Evolutionary conservation across 352 stramenopile species (phyloP), one percentile per base, ranked within the genome.

Genomic region (Pythium vanterpoolii): DNA sequence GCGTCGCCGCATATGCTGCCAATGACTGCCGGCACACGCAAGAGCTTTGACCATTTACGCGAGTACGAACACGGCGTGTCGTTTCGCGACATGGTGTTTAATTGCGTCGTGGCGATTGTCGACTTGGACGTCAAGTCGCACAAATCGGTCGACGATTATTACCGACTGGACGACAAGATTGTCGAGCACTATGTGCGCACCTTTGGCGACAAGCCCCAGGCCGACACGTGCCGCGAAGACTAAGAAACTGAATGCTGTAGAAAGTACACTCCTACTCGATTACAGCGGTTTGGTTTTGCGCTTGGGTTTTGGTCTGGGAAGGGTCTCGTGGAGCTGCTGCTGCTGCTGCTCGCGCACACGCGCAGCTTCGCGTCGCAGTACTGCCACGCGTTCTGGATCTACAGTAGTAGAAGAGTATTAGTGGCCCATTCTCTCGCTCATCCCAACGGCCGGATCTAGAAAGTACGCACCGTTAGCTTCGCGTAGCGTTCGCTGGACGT

Each of bases 111-210:
- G 47, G 86, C 83, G 0, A 82, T 96, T 50, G 86, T 95, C 45
- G 85, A 96, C 53, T 57, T 96, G 48, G 86, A 96, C 55, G 74
- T 90, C 61, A 96, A 95, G 70, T 87, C 82, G 45, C 82, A 94
- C 77, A 93, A 93, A 63, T 90, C 83, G 10, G 75, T 96, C 43
- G 73, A 77, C 34, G 77, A 90, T 60, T 96, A 94, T 68, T 90
- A 85, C 61, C 72, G 73, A 6, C 65, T 93, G 21, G 86, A 96
- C 63, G 72, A 90, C 42, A 86, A 86, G 68, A 95, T 95, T 23
- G 78, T 78, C 31, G 62, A 69, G 52, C 80, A 88, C 60, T 90
- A 84, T 51, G 57, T 71, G 19, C 55, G 39, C 51, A 71, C 77
- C 49, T 79, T 83, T 51, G 68, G 68, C 47, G 47, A 57, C 8